Evolutionary conservation across 2,329 filamentous ascomycete species (phyloP), one percentile per base, ranked within the genome.

Genomic region (Cladosporium colombiae): DNA sequence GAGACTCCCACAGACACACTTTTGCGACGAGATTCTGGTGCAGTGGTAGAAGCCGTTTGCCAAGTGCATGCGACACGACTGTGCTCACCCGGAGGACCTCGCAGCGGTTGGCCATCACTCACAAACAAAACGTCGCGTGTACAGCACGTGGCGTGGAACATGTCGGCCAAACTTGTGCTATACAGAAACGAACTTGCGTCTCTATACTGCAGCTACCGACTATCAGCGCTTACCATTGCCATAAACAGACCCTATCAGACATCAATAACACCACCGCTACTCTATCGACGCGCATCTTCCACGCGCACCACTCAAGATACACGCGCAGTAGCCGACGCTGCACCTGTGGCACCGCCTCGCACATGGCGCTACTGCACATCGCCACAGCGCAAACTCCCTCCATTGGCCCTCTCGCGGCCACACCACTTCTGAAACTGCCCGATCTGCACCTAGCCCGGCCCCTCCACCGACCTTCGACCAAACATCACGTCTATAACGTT

Each of bases 401-500:
- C 18, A 63, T 63, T 63, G 61, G 61, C 37, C 46, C 14, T 23
- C 23, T 8, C 31, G 18, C 6, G 33, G 23, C 35, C 33, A 29
- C 50, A 27, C 49, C 37, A 53, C 33, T 44, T 46, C 50, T 63
- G 61, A 63, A 63, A 63, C 61, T 46, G 33, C 25, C 49, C 50
- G 50, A 40, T 63, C 61, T 63, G 50, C 61, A 23, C 35, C 31
- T 44, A 46, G 35, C 52, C 57, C 57, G 56, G 31, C 61, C 60
- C 52, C 71, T 62, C 64, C 58, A 62, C 66, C 69, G 66, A 53
- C 67, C 63, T 50, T 61, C 68, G 57, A 60, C 73, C 73, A 75
- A 65, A 72, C 70, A 74, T 70, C 72, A 72, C 71, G 70, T 71
- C 69, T 69, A 72, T 64, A 71, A 65, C 73, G 73, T 70, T 74